Evolutionary conservation across 2,329 filamentous ascomycete genomes (phyloP), one percentile per base, ranked within the genome.

Genomic region (Aspergillus tamarii): DNA sequence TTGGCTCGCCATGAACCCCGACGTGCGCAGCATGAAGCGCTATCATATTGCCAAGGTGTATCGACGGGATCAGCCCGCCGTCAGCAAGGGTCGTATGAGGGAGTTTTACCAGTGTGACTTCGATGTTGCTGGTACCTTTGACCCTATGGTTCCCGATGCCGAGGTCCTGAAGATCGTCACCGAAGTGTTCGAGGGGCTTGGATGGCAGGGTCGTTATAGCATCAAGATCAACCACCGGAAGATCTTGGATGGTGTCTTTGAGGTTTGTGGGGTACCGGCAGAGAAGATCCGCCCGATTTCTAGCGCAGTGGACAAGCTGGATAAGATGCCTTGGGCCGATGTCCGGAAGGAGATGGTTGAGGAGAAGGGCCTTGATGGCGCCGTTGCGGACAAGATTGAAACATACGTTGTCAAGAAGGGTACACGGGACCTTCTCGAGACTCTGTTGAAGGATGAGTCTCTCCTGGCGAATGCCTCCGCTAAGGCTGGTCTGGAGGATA

Each of bases 91-190:
- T 58, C 88, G 94, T 60, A 95, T 97, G 91, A 88, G 94, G 74
- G 94, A 97, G 80, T 97, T 97, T 80, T 97, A 96, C 82, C 94
- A 97, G 80, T 97, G 94, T 82, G 94, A 98, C 81, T 96, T 97
- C 75, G 94, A 97, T 76, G 94, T 97, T 80, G 94, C 94, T 14
- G 93, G 94, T 64, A 70, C 78, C 65, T 96, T 93, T 81, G 94
- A 97, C 76, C 81, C 92, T 60, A 97, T 97, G 93, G 86, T 97
- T 30, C 92, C 94, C 62, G 94, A 97, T 74, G 91, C 93, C 43
- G 94, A 97, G 81, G 90, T 97, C 64, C 81, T 98, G 71, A 87
- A 91, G 63, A 93, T 97, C 69, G 87, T 92, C 57, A 89, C 88
- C 71, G 93, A 97, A 76, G 91, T 96, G 46, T 96, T 97, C 73